A percentile compares a stretch with the other conserved stretches of the same genome.
Conservation (phyloP, 106 monocot genomes). For the Platanthera zijinensis region DNA sequence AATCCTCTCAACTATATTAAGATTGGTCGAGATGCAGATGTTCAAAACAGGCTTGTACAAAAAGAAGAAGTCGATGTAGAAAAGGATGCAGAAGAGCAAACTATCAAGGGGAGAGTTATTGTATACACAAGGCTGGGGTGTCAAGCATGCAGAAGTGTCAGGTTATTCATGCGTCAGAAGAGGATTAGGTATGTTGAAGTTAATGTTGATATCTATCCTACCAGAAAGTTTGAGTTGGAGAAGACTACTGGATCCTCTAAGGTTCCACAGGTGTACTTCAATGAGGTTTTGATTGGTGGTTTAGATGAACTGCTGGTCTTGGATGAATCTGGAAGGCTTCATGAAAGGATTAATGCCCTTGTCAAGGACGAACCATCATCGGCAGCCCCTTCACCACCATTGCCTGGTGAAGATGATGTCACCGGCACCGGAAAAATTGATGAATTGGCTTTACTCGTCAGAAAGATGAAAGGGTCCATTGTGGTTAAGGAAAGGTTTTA, state of each 20-base stretch:
- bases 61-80: constrained; percentile 12
- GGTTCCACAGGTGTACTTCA: constrained; percentile 72
- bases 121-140: constrained; percentile 81
- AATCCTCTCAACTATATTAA: constrained; percentile 72
- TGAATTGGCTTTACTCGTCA: constrained; percentile 69
- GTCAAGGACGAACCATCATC: constrained; percentile 50
- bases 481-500: constrained; percentile 62
- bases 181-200: constrained; percentile 60
- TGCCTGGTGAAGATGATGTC: constrained; percentile 88
- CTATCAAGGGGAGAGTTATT: constrained; percentile 71
- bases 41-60: constrained; percentile 15
- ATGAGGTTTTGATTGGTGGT: constrained; percentile 69
- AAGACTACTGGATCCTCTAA: constrained; percentile 61
- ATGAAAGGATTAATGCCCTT: constrained; percentile 45
- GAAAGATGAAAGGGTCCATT: constrained; percentile 78
- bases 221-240: constrained; percentile 76
- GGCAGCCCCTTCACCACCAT: constrained; percentile 71
- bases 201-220: constrained; percentile 83
- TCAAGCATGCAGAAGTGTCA: constrained; percentile 59
- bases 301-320: constrained; percentile 55
- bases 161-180: constrained; percentile 57
- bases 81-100: constrained; percentile 23
- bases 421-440: constrained; percentile 73
- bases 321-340: constrained; percentile 60
- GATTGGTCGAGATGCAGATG: constrained; percentile 32